These are phyloP conservation scores for Debaryomyces robertsiae DNA, from an alignment of 1,139 yeast species.

Conservation along the genomic window DNA sequence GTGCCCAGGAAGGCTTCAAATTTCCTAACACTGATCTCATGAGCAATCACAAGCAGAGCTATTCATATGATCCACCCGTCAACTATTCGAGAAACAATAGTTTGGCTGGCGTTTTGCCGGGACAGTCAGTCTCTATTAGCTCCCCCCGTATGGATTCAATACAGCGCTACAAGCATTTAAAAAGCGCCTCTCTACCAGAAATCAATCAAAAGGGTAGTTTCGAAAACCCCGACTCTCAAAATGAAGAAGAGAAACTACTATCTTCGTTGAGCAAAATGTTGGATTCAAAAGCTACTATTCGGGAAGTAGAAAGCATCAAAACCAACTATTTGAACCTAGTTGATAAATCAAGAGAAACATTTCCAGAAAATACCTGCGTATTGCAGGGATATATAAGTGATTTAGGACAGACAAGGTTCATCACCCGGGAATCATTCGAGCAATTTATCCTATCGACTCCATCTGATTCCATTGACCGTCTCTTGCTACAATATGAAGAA, in stretches of 20 bases:
- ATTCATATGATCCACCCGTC: neutral
- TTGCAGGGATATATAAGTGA: conserved; percentile 5
- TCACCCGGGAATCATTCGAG: conserved; percentile 1
- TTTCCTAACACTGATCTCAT: neutral
- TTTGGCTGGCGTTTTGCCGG: too few relatives aligned
- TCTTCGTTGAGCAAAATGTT: conserved; percentile 5
- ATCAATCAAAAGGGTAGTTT: neutral
- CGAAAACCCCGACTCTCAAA: conserved; percentile 1
- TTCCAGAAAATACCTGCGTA: neutral
- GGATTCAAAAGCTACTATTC: neutral
- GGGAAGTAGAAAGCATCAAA: conserved; percentile 1
- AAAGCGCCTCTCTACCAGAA: conserved; percentile 5
- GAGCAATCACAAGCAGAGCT: neutral
- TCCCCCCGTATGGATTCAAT: neutral
- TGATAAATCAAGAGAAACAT: conserved; percentile 1
- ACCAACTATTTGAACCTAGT: conserved; percentile 5
- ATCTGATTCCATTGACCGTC: conserved; percentile 1
- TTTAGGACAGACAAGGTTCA: neutral
- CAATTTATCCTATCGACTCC: conserved; percentile 5
- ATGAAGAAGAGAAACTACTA: conserved; percentile 7
- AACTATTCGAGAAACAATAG: neutral
- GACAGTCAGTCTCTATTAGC: neutral
- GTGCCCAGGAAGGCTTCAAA: neutral
- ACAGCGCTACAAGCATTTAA: conserved; percentile 1
- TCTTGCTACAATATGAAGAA: conserved; percentile 2